Evolutionary conservation across 2,329 filamentous ascomycete species (phyloP).

Genomic region (Trichoderma koningii): DNA sequence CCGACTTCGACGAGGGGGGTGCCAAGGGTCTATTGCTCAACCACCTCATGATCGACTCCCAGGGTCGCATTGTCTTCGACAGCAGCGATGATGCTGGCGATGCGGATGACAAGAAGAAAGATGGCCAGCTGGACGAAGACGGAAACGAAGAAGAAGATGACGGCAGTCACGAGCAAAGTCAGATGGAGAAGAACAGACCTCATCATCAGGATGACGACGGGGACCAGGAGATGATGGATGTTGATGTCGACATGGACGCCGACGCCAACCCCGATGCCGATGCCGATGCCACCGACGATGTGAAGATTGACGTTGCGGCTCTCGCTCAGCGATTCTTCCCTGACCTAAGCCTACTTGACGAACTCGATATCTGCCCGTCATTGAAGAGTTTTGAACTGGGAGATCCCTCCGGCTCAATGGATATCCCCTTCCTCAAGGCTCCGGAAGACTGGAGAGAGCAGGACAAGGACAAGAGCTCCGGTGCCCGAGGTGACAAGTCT

Average conservation of each 20-base stretch:
- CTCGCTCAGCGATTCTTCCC: constrained; percentile 85
- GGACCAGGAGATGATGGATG: constrained; percentile 39
- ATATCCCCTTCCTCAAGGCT: constrained; percentile 89
- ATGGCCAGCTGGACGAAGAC: constrained; percentile 44
- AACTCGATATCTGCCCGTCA: constrained; percentile 91
- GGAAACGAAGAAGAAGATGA: constrained; percentile 42
- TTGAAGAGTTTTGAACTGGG: constrained; percentile 92
- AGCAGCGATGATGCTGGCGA: constrained; percentile 84
- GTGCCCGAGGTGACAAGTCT: constrained; percentile 65
- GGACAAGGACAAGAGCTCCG: constrained; percentile 61
- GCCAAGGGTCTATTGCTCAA: constrained; percentile 94
- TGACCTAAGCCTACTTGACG: constrained; percentile 72
- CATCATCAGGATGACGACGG: constrained; percentile 50
- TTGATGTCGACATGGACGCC: constrained; percentile 41
- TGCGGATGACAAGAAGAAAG: constrained; percentile 42
- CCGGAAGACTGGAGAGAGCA: constrained; percentile 81
- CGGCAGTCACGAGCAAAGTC: constrained; percentile 34
- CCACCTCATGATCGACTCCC: constrained; percentile 90
- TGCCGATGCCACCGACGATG: constrained; percentile 44
- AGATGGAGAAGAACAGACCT: constrained; percentile 47
- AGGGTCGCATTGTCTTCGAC: constrained; percentile 95
- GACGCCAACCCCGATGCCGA: constrained; percentile 48
- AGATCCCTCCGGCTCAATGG: constrained; percentile 78
- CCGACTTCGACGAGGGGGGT: constrained; percentile 97
- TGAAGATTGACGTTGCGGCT: constrained; percentile 76